Evolutionary conservation across 306 rosid species (phyloP), one percentile per base, ranked within the genome.

Genomic region (Vigna unguiculata): DNA sequence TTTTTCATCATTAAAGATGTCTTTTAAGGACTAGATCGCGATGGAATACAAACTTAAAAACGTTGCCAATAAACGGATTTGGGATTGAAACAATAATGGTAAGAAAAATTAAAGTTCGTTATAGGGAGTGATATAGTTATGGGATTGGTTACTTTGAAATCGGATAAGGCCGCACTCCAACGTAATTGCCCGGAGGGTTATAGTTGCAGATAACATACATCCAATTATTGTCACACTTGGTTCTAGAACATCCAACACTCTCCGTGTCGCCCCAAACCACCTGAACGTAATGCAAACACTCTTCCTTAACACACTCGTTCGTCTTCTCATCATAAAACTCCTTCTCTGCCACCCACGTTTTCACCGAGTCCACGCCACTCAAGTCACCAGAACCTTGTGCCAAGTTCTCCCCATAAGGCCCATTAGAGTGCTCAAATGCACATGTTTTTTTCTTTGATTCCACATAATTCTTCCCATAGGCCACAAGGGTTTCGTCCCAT

Each of bases 241-340:
- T 82, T 14, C 69, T 71, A 2, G 82, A 84, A 34, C 88, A 85
- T 1, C 88, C 91, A 11, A 83, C 36, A 16, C 22, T 32, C n/a
- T 3, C 13, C 0, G 84, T 57, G 12, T n/a, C 30, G 0, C 60
- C 9, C 84, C 88, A 85, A 54, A 87, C 55, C 0, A 75, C 55
- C 25, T 85, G 88, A 5, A 84, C 81, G 25, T 87, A 87, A 41
- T 87, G 91, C 19, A 38, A 6, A 9, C 87, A 87, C 17, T 55
- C 75, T 2, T 43, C 86, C 0, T 62, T 67, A 0, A 65, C 32
- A 10, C 88, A 85, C 0, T 21, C 0, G 32, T 80, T 80, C 3
- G 40, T 20, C 14, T 53, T 1, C 1, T 65, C 24, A 49, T 83
- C 71, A 6, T 83, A 86, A 43, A 21, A 19, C 0, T 49, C 9